Base-by-base conservation (phyloP, 768 basidiomycete genomes). In the Trametes gibbosa region DNA sequence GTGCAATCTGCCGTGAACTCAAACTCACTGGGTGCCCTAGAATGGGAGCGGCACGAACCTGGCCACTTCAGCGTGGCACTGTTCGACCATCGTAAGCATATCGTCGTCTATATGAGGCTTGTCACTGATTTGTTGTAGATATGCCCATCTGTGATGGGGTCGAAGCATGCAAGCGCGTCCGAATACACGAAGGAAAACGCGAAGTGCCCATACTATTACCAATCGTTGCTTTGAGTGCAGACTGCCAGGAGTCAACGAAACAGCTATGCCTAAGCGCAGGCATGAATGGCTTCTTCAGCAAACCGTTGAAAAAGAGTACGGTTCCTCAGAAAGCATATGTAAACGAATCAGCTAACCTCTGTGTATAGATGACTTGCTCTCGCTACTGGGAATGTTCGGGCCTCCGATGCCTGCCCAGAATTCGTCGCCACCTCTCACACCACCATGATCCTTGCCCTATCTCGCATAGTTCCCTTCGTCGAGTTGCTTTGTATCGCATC, bases 81-180 rank as follows among this genome's bases (percentile, higher is more conserved):
- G 24, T 89, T 90, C 63, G 88, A 90, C 64, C 87, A 90, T 68
- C 88, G 87, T 88, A 64, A 68, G 83, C 71, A 2, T 21, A 29
- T 34, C 27, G n/a, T 34, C 46, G 41, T 27, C 23, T 13, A 27
- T 52, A 32, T 27, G 17, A 23, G 9, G 2, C 8, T 6, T 29
- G 19, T 29, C 4, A 13, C n/a, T n/a, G 12, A 5, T 23, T 13
- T 16, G 10, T 5, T 50, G 29, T 32, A 89, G 87, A 90, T 65
- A 90, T 90, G 88, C 88, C 88, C 2, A 76, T 90, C 50, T 88
- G 86, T 61, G 88, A 90, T 65, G 88, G 88, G 6, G 86, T 90
- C 5, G 87, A 89, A 64, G 88, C 88, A 7, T 79, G 84, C 29
- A 88, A 88, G 69, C 79, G 83, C 49, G 49, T 90, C 27, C 79